These are phyloP conservation scores for Candida manassasensis DNA, from an alignment of 805 yeast species.

Conservation along the genomic window DNA sequence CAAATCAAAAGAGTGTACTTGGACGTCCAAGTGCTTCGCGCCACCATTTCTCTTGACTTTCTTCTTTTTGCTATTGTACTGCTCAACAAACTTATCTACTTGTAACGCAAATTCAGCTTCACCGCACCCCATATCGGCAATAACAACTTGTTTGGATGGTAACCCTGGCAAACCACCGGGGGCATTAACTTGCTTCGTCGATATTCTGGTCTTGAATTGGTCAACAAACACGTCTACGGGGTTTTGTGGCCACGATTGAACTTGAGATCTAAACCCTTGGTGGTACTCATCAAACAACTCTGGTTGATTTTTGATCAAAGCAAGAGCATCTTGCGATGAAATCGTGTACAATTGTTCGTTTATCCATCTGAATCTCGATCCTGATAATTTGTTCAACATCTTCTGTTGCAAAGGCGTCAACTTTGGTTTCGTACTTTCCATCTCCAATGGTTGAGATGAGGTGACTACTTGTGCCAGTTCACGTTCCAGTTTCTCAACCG, in stretches of 20 bases:
- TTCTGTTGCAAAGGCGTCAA: conserved; percentile 88
- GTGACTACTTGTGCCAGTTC: too few species aligned
- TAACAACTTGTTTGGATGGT: conserved; percentile 56
- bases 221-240: conserved; percentile 90
- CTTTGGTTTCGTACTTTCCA: conserved; percentile 19
- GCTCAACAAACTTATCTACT: conserved; percentile 45
- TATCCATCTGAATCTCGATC: conserved; percentile 96
- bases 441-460: too few species aligned
- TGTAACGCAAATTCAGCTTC: conserved; percentile 85
- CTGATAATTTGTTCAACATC: conserved; percentile 91
- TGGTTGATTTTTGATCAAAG: conserved; percentile 75
- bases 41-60: conserved; percentile 28
- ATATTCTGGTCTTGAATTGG: conserved; percentile 53
- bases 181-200: conserved; percentile 71
- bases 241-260: conserved; percentile 96
- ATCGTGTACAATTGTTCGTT: conserved; percentile 94
- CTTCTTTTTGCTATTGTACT: conserved; percentile 23
- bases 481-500: conserved; percentile 8
- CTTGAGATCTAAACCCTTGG: conserved; percentile 91
- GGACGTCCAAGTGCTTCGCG: conserved; percentile 41
- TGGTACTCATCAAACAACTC: conserved; percentile 90
- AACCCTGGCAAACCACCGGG: conserved; percentile 94
- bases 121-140: conserved; percentile 99
- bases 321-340: conserved; percentile 70
- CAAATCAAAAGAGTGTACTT: conserved; percentile 87